Evolutionary conservation across 2,329 filamentous ascomycete genomes (phyloP).

Genomic region (Elsinoe perseae): DNA sequence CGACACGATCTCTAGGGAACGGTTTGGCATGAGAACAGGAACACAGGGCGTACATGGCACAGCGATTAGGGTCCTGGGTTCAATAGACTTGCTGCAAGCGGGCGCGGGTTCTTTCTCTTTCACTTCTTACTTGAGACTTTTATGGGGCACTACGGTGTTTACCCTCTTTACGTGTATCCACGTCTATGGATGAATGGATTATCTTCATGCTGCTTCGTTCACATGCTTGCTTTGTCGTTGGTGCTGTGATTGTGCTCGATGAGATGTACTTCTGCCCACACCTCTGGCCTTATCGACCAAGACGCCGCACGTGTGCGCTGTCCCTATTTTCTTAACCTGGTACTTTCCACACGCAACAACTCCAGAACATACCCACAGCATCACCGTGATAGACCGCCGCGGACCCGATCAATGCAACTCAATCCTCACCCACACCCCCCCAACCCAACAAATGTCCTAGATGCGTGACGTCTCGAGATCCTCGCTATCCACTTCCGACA

Average conservation of each 20-base stretch:
- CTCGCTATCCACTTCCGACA: constrained; percentile 1
- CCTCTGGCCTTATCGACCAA: too few species aligned
- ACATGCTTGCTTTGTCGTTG: background rate
- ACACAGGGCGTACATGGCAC: too few species aligned
- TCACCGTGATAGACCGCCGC: too few species aligned
- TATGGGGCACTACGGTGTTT: background rate
- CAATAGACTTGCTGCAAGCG: background rate
- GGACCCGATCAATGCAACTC: background rate
- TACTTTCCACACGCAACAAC: too few species aligned
- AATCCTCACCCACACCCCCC: background rate
- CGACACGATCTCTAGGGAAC: background rate
- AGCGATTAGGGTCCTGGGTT: background rate
- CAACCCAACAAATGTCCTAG: background rate
- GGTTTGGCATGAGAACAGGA: too few species aligned
- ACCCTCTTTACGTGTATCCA: background rate
- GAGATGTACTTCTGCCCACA: too few species aligned
- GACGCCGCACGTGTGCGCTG: too few species aligned
- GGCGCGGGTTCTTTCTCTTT: background rate
- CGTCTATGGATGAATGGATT: background rate
- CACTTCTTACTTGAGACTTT: background rate
- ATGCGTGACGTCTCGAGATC: background rate
- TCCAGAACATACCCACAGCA: too few species aligned
- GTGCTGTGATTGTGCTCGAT: background rate
- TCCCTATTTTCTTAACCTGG: too few species aligned
- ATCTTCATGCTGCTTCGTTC: background rate